phyloP scores from a whole-genome alignment of 805 yeast genomes.

The Barnettozyma wickerhamii region DNA sequence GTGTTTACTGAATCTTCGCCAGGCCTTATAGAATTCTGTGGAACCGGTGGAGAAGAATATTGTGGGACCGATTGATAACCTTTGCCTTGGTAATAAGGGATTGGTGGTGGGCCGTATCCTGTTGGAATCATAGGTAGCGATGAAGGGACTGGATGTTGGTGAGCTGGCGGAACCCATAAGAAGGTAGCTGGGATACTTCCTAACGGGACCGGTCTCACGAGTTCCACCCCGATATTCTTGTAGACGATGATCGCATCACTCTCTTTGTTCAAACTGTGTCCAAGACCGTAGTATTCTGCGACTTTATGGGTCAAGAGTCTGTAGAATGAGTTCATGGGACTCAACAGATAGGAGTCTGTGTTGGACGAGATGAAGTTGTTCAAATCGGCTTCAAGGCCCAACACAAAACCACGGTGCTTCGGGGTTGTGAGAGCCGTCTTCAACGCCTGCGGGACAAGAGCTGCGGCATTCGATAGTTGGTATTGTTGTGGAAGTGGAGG shows the following conservation, averaged over 20 bases:
- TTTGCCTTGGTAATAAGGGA: too few relatives aligned
- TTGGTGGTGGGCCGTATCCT: not conserved
- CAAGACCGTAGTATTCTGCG: slow-evolving; percentile 60
- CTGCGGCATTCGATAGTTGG: slow-evolving; percentile 2
- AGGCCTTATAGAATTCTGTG: not conserved
- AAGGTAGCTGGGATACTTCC: slow-evolving; percentile 12
- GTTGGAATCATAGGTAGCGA: not conserved
- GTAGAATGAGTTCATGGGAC: slow-evolving; percentile 58
- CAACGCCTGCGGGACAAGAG: slow-evolving; percentile 26
- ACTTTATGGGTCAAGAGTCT: slow-evolving; percentile 65
- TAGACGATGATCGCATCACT: slow-evolving; percentile 43
- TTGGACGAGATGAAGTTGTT: slow-evolving; percentile 39
- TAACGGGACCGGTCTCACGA: slow-evolving; percentile 14
- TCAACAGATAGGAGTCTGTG: slow-evolving; percentile 37
- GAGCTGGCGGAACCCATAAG: slow-evolving; percentile 18
- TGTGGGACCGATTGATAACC: too few relatives aligned
- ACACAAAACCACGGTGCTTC: slow-evolving; percentile 46
- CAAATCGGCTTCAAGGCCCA: slow-evolving; percentile 45
- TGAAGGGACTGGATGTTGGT: slow-evolving; percentile 4
- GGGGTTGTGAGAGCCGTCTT: slow-evolving; percentile 37
- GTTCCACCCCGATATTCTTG: slow-evolving; percentile 30
- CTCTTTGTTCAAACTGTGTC: slow-evolving; percentile 49
- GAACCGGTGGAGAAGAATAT: not conserved
- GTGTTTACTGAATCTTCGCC: not conserved
- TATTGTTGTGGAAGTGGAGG: not conserved